Evolutionary conservation across 768 basidiomycete genomes (phyloP), one percentile per base, ranked within the genome.

Genomic region (Psilocybe cyanescens): DNA sequence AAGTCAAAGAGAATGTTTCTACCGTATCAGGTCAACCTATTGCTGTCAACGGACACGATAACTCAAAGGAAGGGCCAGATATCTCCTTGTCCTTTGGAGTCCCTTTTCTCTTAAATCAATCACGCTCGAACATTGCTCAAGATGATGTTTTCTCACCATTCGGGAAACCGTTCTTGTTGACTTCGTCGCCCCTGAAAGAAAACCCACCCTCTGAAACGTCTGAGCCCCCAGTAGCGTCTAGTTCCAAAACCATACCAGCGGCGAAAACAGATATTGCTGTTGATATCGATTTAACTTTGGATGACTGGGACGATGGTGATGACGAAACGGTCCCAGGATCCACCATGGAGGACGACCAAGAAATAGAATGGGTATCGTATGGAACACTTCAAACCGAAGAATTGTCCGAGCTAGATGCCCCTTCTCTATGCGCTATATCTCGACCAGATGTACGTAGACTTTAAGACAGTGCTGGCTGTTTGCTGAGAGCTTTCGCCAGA

Each of bases 281-380:
- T 31, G 71, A 74, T 56, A 66, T 75, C 30, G 72, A 75, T 53
- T 55, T 75, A 8, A 71, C 71, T 12, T 52, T 69, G 52, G 72
- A 73, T 58, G 86, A 86, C 6, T 93, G 92, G 91, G 84, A 78
- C 46, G 86, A 78, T 67, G 90, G 85, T 9, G 92, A 94, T 65
- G 93, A 94, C 64, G 93, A 79, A 63, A 65, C 62, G 48, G n/a
- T 24, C 1, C 45, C 24, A 4, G 61, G 45, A 19, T n/a, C 29
- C 2, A 12, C 33, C 14, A 24, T 28, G 14, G 57, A 54, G 1
- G 61, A 57, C 12, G 55, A 62, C 29, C 2, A 14, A n/a, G 61
- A 54, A 16, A 51, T 48, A 41, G 45, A 62, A 17, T 62, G 51
- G 50, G 46, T 37, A 14, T 48, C 46, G 14, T 12, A 12, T 5